Percentiles rank a stretch among this genome's conserved stretches.
Evolutionary conservation across 2,329 filamentous ascomycete species (phyloP).

Genomic region (Emergomyces pasteurianus): DNA sequence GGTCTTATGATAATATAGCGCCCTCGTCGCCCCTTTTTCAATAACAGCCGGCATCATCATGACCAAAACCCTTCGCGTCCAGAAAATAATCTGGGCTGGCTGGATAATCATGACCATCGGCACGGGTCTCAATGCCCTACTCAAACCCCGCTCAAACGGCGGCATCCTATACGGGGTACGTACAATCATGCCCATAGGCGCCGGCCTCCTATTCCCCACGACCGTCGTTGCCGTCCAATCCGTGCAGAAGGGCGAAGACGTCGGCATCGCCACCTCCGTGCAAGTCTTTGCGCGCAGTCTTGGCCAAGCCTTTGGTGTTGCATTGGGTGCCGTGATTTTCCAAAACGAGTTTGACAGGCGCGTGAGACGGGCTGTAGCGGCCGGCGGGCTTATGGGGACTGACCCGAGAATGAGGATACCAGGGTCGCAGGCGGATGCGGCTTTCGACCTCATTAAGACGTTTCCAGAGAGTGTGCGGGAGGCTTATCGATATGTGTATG

Average conservation of each 20-base stretch:
- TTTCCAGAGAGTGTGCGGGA: background rate
- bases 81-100: slow-evolving; percentile 3
- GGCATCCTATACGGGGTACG: slow-evolving; percentile 2
- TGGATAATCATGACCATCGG: slow-evolving; percentile 8
- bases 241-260: background rate
- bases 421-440: background rate
- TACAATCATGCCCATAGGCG: slow-evolving; percentile 1
- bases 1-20: background rate
- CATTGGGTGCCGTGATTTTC: slow-evolving; percentile 1
- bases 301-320: slow-evolving; percentile 2
- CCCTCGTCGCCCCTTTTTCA: background rate
- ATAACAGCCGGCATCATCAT: background rate
- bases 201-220: slow-evolving; percentile 1
- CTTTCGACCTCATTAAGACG: background rate
- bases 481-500: background rate
- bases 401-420: background rate
- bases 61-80: slow-evolving; percentile 1
- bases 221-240: background rate
- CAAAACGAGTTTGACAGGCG: background rate
- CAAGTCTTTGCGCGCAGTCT: slow-evolving; percentile 1
- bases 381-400: background rate
- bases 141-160: background rate
- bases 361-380: background rate
- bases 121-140: background rate
- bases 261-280: slow-evolving; percentile 3